Evolutionary conservation across 78 protist genomes (phyloP).

Genomic region (Dictyostelium firmibasis): DNA sequence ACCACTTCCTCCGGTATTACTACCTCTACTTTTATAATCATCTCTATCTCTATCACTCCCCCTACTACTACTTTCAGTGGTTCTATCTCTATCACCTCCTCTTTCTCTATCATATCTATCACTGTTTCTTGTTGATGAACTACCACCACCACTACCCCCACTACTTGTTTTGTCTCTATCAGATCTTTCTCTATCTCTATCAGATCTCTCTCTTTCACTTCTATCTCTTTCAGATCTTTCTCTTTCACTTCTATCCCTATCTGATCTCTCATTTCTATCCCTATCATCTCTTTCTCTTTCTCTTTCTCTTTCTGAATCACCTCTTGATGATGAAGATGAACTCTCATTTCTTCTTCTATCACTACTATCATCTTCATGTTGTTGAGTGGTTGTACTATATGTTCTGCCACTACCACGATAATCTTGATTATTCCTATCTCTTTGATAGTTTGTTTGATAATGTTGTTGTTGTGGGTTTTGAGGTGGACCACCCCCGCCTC

Average conservation of each 20-base stretch:
- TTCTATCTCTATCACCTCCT: constrained; percentile 1
- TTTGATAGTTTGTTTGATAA: neutral
- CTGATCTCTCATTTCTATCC: constrained; percentile 34
- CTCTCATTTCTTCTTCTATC: constrained; percentile 33
- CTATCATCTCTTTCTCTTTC: constrained; percentile 29
- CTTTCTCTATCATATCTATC: neutral
- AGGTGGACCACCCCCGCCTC: neutral
- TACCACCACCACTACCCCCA: neutral
- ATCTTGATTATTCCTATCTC: neutral
- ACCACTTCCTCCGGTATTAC: constrained; percentile 15
- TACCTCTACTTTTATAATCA: neutral
- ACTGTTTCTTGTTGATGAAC: neutral
- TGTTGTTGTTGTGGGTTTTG: neutral
- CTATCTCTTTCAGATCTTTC: constrained; percentile 19
- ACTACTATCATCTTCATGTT: constrained; percentile 33
- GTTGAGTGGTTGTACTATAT: neutral
- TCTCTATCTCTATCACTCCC: constrained; percentile 12
- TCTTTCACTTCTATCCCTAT: neutral
- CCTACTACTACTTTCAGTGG: constrained; percentile 14
- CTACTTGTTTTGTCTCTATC: neutral
- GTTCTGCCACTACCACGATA: constrained; percentile 43
- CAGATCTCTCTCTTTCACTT: neutral
- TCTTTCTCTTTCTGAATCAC: constrained; percentile 5
- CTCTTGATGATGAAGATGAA: constrained; percentile 16
- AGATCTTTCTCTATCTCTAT: neutral